phyloP scores from a whole-genome alignment of 192 early-diverging fungal species.

The Coemansia umbellata region DNA sequence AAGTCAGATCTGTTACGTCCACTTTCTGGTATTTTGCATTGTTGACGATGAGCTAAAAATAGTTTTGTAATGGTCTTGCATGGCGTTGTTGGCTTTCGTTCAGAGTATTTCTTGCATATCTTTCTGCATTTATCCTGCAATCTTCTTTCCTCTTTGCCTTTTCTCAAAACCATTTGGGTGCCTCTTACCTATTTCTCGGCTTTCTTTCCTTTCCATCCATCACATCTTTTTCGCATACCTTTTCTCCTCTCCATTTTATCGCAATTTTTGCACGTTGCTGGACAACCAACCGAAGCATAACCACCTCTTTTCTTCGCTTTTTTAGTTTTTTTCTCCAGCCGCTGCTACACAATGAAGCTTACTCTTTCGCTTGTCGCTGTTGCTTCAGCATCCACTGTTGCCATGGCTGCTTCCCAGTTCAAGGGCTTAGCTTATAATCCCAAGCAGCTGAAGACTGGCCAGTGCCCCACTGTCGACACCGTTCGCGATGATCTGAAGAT shows the following conservation, averaged over 20 bases:
- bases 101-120: too few species aligned
- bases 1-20: too few species aligned
- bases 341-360: slow-evolving; percentile 24
- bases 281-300: slow-evolving; percentile 8
- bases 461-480: slow-evolving; percentile 55
- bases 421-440: slow-evolving; percentile 62
- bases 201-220: background rate
- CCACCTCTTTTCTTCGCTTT: background rate
- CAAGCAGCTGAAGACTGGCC: slow-evolving; percentile 52
- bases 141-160: too few species aligned
- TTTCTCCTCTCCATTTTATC: background rate
- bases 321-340: background rate
- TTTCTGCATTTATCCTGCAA: too few species aligned
- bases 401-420: slow-evolving; percentile 31
- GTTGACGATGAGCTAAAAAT: too few species aligned
- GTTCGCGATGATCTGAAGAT: slow-evolving; percentile 60
- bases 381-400: slow-evolving; percentile 15
- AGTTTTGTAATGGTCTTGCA: too few species aligned
- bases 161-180: too few species aligned
- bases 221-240: background rate
- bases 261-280: slow-evolving; percentile 15
- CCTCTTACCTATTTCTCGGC: background rate
- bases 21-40: too few species aligned
- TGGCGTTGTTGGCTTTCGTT: too few species aligned
- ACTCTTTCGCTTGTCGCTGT: slow-evolving; percentile 18